Percentiles rank a stretch among this genome's conserved stretches.
Evolutionary conservation across 306 rosid genomes (phyloP).

Genomic region (Alnus glutinosa): DNA sequence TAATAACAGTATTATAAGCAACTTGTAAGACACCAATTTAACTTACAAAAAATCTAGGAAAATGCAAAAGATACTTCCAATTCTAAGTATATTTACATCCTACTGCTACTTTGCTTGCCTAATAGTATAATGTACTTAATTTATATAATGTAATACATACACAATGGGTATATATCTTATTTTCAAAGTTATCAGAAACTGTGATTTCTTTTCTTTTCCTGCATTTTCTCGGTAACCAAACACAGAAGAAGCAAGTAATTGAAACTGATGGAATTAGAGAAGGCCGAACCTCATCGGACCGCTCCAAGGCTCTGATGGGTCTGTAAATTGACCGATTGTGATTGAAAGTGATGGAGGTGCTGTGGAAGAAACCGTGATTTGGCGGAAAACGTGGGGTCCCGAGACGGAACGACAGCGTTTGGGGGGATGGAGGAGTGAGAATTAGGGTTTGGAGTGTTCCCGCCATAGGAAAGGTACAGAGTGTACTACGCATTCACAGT

Average conservation of each 20-base stretch:
- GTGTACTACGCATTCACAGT: no score
- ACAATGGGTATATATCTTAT: not conserved
- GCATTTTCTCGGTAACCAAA: constrained; percentile 16
- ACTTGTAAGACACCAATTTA: not conserved
- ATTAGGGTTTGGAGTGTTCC: constrained; percentile 47
- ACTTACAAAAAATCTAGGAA: not conserved
- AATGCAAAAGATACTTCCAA: not conserved
- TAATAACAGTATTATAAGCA: not conserved
- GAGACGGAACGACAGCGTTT: constrained; percentile 21
- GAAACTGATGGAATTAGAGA: not conserved
- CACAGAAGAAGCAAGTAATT: not conserved
- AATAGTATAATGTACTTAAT: not conserved
- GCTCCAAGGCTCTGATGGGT: constrained; percentile 48
- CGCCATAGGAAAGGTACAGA: constrained; percentile 41
- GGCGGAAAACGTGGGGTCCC: constrained; percentile 19
- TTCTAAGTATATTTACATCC: not conserved
- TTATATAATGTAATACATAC: not conserved
- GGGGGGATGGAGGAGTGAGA: constrained; percentile 42
- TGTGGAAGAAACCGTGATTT: not conserved
- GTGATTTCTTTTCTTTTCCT: not conserved
- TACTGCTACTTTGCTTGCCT: not conserved
- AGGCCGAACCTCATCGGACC: constrained; percentile 54
- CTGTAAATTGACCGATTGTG: constrained; percentile 21
- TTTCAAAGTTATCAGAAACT: not conserved
- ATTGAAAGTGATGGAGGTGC: constrained; percentile 18